Evolutionary conservation across 768 basidiomycete genomes (phyloP), one percentile per base, ranked within the genome.

Genomic region (Phaeolepiota aurea): DNA sequence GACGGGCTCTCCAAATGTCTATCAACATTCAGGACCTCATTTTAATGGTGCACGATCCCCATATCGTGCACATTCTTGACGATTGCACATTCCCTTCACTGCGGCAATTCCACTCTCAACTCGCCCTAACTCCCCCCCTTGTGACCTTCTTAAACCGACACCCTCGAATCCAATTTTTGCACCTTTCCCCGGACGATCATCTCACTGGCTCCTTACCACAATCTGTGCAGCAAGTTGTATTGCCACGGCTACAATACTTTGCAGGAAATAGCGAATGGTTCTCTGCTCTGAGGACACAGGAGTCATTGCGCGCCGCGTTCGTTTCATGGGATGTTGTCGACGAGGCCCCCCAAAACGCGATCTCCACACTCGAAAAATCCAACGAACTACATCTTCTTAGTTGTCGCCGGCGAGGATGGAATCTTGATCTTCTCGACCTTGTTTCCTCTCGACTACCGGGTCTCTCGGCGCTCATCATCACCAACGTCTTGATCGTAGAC

Each of bases 331-430:
- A 63, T 37, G 52, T 54, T 20, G 53, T 55, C 14, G 54, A 59
- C 28, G 51, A 53, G 14, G 42, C 56, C 11, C 57, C 56, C 4
- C 54, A 57, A 33, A 47, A 55, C 19, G 55, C 60, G 1, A 56
- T 68, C 32, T 41, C 44, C 7, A 54, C 58, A 2, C 58, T 69
- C 11, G 56, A 52, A 14, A 51, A 51, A 11, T 54, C 54, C n/a
- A 62, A 62, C 38, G 51, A 56, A 15, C 55, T 67, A 18, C 57
- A 56, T 34, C 40, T 67, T 10, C 51, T 69, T 39, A 55, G 57
- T 40, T 66, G 64, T 43, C 54, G 59, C 13, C 48, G 63, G 16
- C 48, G 61, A 37, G 64, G 64, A 0, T 66, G 67, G 64, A 69
- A 69, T 42, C 42, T 62, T 28, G 67, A 66, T 40, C 43, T 67